A percentile compares a stretch with the other conserved stretches of the same genome.
Conservation (phyloP, 140 eudicot species). For the Oenanthe javanica region DNA sequence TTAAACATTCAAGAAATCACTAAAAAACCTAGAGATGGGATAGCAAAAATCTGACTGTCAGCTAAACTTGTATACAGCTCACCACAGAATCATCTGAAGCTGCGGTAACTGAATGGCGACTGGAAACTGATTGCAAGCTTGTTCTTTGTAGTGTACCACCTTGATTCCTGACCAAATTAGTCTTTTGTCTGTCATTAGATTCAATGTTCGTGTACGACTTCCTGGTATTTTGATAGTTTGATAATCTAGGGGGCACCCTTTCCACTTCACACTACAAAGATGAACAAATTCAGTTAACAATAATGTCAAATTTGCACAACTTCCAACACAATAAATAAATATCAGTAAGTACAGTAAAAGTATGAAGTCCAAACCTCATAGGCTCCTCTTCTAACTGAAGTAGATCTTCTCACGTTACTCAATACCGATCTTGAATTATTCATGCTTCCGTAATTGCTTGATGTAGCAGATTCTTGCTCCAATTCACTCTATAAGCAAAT, state of each 20-base stretch:
- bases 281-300: conserved; percentile 10
- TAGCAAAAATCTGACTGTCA: background rate
- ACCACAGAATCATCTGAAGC: conserved; percentile 57
- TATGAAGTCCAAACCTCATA: conserved; percentile 4
- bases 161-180: conserved; percentile 20
- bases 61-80: conserved; percentile 22
- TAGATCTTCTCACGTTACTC: background rate
- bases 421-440: background rate
- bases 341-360: background rate
- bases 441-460: background rate
- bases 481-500: conserved; percentile 6
- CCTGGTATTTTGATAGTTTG: conserved; percentile 21
- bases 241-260: conserved; percentile 21
- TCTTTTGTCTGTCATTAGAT: conserved; percentile 21
- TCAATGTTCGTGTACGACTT: conserved; percentile 19
- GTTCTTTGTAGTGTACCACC: conserved; percentile 17
- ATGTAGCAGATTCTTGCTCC: conserved; percentile 8
- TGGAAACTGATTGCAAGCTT: conserved; percentile 15
- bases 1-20: conserved; percentile 6
- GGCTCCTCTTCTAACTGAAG: conserved; percentile 7
- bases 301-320: background rate
- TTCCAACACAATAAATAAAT: background rate
- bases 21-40: background rate
- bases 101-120: conserved; percentile 23
- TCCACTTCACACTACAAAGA: conserved; percentile 42